Conservation (phyloP, 805 yeast genomes). For the Suhomyces emberorum region DNA sequence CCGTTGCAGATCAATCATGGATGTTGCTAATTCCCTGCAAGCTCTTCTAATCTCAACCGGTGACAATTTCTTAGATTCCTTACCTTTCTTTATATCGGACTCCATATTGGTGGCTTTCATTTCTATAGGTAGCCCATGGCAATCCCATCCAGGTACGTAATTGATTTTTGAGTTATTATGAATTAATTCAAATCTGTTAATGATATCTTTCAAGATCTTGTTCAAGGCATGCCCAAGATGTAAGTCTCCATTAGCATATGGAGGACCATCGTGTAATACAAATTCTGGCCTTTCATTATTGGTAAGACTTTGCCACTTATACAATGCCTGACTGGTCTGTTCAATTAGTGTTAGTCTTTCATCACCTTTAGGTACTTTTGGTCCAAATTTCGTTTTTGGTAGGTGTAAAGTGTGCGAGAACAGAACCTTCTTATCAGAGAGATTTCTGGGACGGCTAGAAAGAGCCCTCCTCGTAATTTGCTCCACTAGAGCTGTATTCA, state of each 20-base stretch:
- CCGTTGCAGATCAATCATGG: slow-evolving; percentile 62
- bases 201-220: slow-evolving; percentile 83
- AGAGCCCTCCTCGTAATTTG: no score
- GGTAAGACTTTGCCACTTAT: slow-evolving; percentile 49
- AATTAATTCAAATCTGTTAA: slow-evolving; percentile 66
- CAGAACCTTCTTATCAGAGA: slow-evolving; percentile 1
- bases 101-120: slow-evolving; percentile 58
- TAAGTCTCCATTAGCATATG: slow-evolving; percentile 93
- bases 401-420: slow-evolving; percentile 55
- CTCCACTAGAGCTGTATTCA: no score
- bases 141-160: slow-evolving; percentile 96
- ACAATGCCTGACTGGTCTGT: slow-evolving; percentile 56
- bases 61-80: slow-evolving; percentile 25
- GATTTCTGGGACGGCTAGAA: no score
- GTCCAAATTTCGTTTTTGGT: slow-evolving; percentile 60
- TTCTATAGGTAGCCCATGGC: slow-evolving; percentile 97
- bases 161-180: slow-evolving; percentile 55
- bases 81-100: slow-evolving; percentile 13
- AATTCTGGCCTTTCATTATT: slow-evolving; percentile 30
- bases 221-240: slow-evolving; percentile 93
- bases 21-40: slow-evolving; percentile 68
- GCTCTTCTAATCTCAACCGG: slow-evolving; percentile 55
- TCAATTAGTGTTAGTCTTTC: slow-evolving; percentile 40
- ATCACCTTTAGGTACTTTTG: slow-evolving; percentile 50
- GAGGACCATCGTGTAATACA: slow-evolving; percentile 94